Evolutionary conservation across 164 flowering plant genomes (phyloP), one percentile per base, ranked within the genome.

Genomic region (Annona squamosa): DNA sequence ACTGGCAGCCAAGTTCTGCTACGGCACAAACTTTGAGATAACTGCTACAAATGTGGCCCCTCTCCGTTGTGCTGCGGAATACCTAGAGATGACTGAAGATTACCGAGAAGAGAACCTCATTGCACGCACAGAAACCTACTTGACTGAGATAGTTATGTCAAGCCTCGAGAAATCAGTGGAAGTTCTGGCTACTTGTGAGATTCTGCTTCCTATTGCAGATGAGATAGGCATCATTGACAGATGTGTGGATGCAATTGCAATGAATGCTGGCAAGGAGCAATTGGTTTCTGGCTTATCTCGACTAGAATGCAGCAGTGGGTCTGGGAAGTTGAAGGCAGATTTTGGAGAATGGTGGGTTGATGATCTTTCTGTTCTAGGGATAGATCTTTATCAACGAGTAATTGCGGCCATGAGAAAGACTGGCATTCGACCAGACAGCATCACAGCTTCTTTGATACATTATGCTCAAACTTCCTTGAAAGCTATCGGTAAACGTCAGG

Each of bases 11-110:
- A 89, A 87, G 67, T 90, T 87, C 77, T 89, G 96, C 68, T 89
- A 91, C 62, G 87, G 87, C 18, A 84, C 87, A 78, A 87, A 89
- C 72, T 89, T 89, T 72, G 91, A 91, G 84, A 86, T 91, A 75
- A 84, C 83, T 13, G 12, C 84, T 13, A 70, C 81, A 69, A 91
- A 89, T 73, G 89, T 88, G 18, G 90, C 89, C 3, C 73, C 52
- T 41, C 86, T 91, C 59, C 85, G 90, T 46, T 91, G 92, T 70
- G 87, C 84, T 46, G 89, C 94, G 45, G 87, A 89, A 63, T 91
- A 81, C 83, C 77, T 91, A 68, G 91, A 91, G 74, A 91, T 89
- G 94, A 85, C 88, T 0, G 93, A 91, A 73, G 91, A 87, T 68
- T 88, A 82, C 72, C 47, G 82, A 17, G 89, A 89, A 44, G 85